Conservation (phyloP, 257 asterid species). For the Plantago major region DNA sequence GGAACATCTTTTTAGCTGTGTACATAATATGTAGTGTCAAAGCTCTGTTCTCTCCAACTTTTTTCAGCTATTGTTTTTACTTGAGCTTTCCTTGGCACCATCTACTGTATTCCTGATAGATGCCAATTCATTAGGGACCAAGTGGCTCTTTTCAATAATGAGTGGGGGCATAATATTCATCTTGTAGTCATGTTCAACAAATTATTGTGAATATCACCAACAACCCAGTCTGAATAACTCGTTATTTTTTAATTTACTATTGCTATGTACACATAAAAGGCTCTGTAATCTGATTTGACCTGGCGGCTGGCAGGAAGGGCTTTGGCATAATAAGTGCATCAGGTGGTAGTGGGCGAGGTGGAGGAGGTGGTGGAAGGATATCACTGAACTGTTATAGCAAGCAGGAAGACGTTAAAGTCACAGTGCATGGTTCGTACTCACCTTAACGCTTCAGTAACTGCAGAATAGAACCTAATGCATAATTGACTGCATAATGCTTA, state of each 20-base stretch:
- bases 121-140: constrained; percentile 13
- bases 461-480: not conserved
- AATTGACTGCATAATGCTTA: too few species aligned
- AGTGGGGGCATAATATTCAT: constrained; percentile 2
- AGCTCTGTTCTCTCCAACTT: too few species aligned
- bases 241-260: constrained; percentile 6
- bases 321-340: constrained; percentile 82
- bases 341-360: constrained; percentile 97
- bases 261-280: constrained; percentile 5
- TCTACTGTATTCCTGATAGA: not conserved
- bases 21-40: not conserved
- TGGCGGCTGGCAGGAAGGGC: constrained; percentile 84
- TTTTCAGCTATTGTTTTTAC: not conserved
- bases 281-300: constrained; percentile 27
- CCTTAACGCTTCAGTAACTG: constrained; percentile 18
- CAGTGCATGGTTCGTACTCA: constrained; percentile 69
- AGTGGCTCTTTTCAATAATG: constrained; percentile 7
- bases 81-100: not conserved
- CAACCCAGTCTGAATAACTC: constrained; percentile 7
- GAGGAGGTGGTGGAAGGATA: constrained; percentile 98
- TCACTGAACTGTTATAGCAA: constrained; percentile 93
- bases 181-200: constrained; percentile 15
- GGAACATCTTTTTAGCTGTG: not conserved
- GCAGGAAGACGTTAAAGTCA: constrained; percentile 88
- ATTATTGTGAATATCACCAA: not conserved